Percentiles rank a stretch among this genome's conserved stretches.
Evolutionary conservation across 257 asterid genomes (phyloP).

Genomic region (Thymus mandschuricus): DNA sequence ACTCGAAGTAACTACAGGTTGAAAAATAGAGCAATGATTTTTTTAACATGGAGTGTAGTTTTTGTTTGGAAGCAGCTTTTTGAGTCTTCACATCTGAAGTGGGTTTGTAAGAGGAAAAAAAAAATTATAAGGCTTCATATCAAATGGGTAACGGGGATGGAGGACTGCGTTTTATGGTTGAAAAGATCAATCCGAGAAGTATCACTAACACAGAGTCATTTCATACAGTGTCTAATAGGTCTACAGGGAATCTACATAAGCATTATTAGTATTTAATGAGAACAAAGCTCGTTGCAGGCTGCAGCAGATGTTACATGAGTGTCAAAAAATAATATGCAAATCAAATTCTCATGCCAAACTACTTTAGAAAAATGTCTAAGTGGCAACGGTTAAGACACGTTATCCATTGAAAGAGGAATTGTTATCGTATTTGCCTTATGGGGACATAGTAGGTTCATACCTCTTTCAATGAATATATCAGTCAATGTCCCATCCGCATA

Average conservation of each 20-base stretch:
- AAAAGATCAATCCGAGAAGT: not conserved
- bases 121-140: not conserved
- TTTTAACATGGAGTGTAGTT: too few relatives aligned
- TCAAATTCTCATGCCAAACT: not conserved
- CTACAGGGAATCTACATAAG: not conserved
- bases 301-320: not conserved
- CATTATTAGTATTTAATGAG: not conserved
- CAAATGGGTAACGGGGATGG: not conserved
- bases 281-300: not conserved
- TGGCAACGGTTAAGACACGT: not conserved
- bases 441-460: slow-evolving; percentile 39
- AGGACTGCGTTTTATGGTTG: too few relatives aligned
- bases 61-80: not conserved
- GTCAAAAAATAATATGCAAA: slow-evolving; percentile 1
- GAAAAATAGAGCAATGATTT: not conserved
- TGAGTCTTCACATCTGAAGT: not conserved
- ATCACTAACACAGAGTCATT: not conserved
- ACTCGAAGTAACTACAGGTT: not conserved
- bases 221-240: not conserved
- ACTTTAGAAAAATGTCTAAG: not conserved
- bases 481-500: slow-evolving; percentile 98
- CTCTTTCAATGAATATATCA: slow-evolving; percentile 97
- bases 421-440: not conserved
- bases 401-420: not conserved
- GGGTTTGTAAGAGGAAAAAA: not conserved